A percentile compares a stretch with the other conserved stretches of the same genome.
phyloP scores from a whole-genome alignment of 768 basidiomycete species.

The Auricularia sp. region DNA sequence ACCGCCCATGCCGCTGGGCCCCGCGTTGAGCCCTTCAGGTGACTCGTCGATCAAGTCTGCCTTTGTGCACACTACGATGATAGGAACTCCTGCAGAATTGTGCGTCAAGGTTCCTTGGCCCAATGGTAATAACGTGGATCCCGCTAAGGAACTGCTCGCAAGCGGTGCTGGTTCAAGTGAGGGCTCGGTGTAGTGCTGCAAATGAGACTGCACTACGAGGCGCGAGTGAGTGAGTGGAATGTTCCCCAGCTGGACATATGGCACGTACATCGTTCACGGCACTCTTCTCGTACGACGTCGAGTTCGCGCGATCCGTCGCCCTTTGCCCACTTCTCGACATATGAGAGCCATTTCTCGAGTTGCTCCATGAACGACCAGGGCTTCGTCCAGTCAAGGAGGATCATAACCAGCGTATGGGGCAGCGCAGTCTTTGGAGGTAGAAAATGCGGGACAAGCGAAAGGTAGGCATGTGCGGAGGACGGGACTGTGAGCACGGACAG shows the following conservation, averaged over 20 bases:
- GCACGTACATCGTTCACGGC: conserved; percentile 66
- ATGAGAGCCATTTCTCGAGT: conserved; percentile 71
- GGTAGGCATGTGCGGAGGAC: conserved; percentile 61
- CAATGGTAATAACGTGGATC: conserved; percentile 66
- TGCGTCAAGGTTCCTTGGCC: conserved; percentile 79
- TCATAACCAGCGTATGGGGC: conserved; percentile 66
- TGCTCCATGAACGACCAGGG: conserved; percentile 88
- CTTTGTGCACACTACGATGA: conserved; percentile 85
- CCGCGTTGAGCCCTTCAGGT: conserved; percentile 54
- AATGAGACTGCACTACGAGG: conserved; percentile 65
- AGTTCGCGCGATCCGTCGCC: conserved; percentile 62
- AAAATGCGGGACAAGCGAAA: conserved; percentile 64
- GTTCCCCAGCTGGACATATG: background rate
- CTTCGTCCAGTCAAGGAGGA: conserved; percentile 89
- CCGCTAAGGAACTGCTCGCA: conserved; percentile 46
- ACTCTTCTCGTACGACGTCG: conserved; percentile 68
- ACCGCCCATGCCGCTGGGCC: conserved; percentile 74
- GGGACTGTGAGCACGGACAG: conserved; percentile 88
- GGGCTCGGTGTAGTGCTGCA: conserved; percentile 86
- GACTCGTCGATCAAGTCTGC: conserved; percentile 87
- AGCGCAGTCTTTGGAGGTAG: conserved; percentile 59
- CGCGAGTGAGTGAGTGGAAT: conserved; percentile 4
- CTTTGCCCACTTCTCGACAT: conserved; percentile 75
- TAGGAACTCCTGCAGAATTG: conserved; percentile 76
- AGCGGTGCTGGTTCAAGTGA: conserved; percentile 32